Conservation (phyloP, 768 basidiomycete genomes). For the Galerina sulciceps region DNA sequence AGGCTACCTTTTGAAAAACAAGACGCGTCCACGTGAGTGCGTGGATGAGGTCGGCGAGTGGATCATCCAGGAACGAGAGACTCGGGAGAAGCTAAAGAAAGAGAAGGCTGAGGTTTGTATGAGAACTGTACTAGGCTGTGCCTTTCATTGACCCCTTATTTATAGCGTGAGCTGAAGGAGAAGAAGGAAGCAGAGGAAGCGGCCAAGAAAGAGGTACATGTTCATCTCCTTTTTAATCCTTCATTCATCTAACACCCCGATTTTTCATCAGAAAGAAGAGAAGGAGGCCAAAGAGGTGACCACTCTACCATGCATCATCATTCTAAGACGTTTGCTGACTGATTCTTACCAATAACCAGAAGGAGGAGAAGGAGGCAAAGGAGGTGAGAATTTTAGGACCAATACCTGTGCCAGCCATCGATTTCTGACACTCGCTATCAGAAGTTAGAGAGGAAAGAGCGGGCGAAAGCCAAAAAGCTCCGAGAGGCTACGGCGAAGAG, state of each 20-base stretch:
- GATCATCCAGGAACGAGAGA: conserved; percentile 82
- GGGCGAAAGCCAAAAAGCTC: conserved; percentile 34
- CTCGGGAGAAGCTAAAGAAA: conserved; percentile 82
- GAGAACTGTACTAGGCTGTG: conserved; percentile 4
- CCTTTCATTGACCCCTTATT: conserved; percentile 16
- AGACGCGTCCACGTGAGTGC: conserved; percentile 86
- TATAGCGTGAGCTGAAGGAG: conserved; percentile 79
- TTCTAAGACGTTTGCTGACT: conserved; percentile 20
- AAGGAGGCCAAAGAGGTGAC: conserved; percentile 56
- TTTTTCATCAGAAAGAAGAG: conserved; percentile 45
- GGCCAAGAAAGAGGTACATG: conserved; percentile 55
- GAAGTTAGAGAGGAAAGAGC: conserved; percentile 57
- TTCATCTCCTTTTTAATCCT: not conserved
- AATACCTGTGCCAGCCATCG: not conserved
- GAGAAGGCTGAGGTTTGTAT: conserved; percentile 63
- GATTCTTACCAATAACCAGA: conserved; percentile 27
- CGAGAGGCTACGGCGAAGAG: conserved; percentile 51
- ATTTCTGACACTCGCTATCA: conserved; percentile 26
- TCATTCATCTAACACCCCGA: not conserved
- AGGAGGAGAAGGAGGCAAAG: conserved; percentile 58
- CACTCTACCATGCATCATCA: conserved; percentile 5
- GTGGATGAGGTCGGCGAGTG: conserved; percentile 82
- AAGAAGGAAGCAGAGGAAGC: conserved; percentile 76
- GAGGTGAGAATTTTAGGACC: conserved; percentile 45
- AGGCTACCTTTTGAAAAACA: conserved; percentile 88